Evolutionary conservation across 2,329 filamentous ascomycete species (phyloP).

Genomic region (Aspergillus felis): DNA sequence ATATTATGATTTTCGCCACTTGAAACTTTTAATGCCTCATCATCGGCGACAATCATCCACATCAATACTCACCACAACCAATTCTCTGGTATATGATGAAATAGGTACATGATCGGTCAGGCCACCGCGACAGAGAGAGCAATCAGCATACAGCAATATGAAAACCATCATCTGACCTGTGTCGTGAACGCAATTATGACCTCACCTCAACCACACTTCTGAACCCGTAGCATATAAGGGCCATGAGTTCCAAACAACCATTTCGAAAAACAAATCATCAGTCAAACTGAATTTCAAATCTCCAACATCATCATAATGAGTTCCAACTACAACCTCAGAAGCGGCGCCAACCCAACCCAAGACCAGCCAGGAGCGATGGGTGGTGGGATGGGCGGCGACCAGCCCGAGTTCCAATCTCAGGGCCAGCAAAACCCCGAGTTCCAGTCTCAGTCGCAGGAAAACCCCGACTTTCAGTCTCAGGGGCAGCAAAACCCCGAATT

Average conservation of each 20-base stretch:
- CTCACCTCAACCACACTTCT: background rate
- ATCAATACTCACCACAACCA: background rate
- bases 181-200: conserved; percentile 8
- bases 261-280: background rate
- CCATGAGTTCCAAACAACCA: background rate
- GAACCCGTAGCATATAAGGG: background rate
- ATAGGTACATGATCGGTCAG: background rate
- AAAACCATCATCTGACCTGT: background rate
- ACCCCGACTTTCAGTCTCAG: background rate
- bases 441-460: too few relatives aligned
- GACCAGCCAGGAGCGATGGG: conserved; percentile 45
- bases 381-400: conserved; percentile 6
- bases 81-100: too few relatives aligned
- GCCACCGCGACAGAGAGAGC: background rate
- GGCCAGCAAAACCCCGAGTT: too few relatives aligned
- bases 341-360: conserved; percentile 41
- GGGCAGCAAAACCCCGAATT: too few relatives aligned
- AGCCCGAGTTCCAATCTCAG: conserved; percentile 14
- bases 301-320: conserved; percentile 7
- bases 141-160: too few relatives aligned
- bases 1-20: background rate
- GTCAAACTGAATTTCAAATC: background rate
- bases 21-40: background rate
- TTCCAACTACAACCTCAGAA: conserved; percentile 34
- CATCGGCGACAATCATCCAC: background rate